Base-by-base conservation (phyloP, 1,284 basidiomycete species). In the Inonotus hispidus region DNA sequence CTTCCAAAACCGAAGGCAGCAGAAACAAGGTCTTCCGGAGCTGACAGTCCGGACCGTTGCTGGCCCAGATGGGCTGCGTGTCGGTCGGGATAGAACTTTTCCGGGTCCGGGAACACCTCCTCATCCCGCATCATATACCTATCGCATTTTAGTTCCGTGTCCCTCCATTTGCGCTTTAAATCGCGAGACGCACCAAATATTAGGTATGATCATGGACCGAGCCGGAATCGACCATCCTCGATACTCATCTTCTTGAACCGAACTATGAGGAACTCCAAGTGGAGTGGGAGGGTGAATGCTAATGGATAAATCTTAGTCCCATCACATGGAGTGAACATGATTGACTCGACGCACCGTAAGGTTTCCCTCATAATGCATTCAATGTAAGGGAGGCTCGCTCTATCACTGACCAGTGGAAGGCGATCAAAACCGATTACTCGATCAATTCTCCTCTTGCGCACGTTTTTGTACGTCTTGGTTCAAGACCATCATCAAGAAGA, bases 311-410 rank as follows among this genome's bases (percentile, higher is more conserved):
- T 43, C 16, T n/a, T 16, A 16, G 19, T 43, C 7, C 7, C 11
- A 16, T 1, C 19, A 43, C 19, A 14, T 7, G 11, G 2, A 11
- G 41, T 21, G 19, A 43, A n/a, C 19, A 14, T 16, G 1, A 4
- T 32, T 16, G 13, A 39, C 19, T 32, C 11, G 32, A 14, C 50
- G 50, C 32, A 73, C 56, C 72, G 64, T 23, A 70, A 56, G 0
- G 66, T 58, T 58, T 74, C 73, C 50, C 71, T 67, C 23, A 71
- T 58, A 5, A 71, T 59, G 0, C 71, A 72, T 25, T 65, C 60
- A 14, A 72, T 64, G 58, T 70, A 73, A 1, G 72, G 70, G 4
- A 73, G 60, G 3, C 56, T 23, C 1, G 60, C 53, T 7, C 63
- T 35, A 43, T 74, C 72, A 8, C 61, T 63, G 14, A 72, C 66